phyloP scores from a whole-genome alignment of 441 rosid species.

The Biscutella auriculata region DNA sequence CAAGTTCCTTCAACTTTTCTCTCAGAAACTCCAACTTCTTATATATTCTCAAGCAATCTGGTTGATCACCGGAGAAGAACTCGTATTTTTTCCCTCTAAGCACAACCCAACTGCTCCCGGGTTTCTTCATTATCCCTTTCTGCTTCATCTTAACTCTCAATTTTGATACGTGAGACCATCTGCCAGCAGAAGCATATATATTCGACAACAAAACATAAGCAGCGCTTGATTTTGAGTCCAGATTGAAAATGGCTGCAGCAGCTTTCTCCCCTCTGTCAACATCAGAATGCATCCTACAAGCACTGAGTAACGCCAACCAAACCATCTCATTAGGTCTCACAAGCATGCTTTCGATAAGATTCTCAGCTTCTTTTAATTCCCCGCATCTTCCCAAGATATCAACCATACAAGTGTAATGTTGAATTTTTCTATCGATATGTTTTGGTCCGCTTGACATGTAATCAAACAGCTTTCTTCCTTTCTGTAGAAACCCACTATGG shows the following conservation, averaged over 20 bases:
- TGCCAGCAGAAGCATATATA: slow-evolving; percentile 42
- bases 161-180: slow-evolving; percentile 38
- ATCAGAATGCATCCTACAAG: slow-evolving; percentile 38
- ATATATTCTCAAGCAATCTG: slow-evolving; percentile 27
- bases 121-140: slow-evolving; percentile 34
- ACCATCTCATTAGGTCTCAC: slow-evolving; percentile 32
- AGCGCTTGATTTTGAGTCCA: slow-evolving; percentile 36
- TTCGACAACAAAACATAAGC: slow-evolving; percentile 43
- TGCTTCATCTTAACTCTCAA: slow-evolving; percentile 39
- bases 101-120: slow-evolving; percentile 53
- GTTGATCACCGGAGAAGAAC: slow-evolving; percentile 52
- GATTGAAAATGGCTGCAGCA: slow-evolving; percentile 23
- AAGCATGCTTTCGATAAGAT: slow-evolving; percentile 29
- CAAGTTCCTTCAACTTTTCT: slow-evolving; percentile 42
- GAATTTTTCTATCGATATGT: slow-evolving; percentile 25
- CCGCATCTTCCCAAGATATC: slow-evolving; percentile 44
- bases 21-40: slow-evolving; percentile 50
- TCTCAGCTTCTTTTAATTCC: slow-evolving; percentile 44
- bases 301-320: slow-evolving; percentile 52
- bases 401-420: slow-evolving; percentile 47
- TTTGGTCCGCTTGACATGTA: slow-evolving; percentile 21
- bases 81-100: slow-evolving; percentile 40
- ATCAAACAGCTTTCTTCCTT: slow-evolving; percentile 31
- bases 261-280: slow-evolving; percentile 41
- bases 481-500: slow-evolving; percentile 39